Evolutionary conservation across 257 asterid genomes (phyloP).

Genomic region (Coffea eugenioides): DNA sequence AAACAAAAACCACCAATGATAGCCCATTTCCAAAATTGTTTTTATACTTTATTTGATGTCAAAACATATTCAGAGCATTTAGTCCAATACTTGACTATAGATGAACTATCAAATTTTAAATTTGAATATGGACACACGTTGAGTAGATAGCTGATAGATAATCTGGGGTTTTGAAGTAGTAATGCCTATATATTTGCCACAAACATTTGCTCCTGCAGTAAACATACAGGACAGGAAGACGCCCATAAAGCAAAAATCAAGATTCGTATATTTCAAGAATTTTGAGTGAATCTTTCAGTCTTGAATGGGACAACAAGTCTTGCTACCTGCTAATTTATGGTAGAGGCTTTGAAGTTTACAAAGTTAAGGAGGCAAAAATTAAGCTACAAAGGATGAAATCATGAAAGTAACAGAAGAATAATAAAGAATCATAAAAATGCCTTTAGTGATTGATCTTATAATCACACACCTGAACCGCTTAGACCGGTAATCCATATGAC

Average conservation of each 20-base stretch:
- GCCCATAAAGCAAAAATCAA: not conserved
- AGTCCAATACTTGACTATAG: not conserved
- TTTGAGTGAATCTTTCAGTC: not conserved
- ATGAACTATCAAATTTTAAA: not conserved
- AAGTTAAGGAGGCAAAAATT: not conserved
- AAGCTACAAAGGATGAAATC: too few species aligned
- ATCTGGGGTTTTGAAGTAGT: not conserved
- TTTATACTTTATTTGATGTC: not conserved
- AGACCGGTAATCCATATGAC: constrained; percentile 98
- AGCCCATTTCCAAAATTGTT: not conserved
- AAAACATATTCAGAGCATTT: not conserved
- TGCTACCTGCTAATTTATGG: not conserved
- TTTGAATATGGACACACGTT: not conserved
- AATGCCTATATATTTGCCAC: not conserved
- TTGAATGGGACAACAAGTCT: not conserved
- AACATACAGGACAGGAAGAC: not conserved
- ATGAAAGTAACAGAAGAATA: not conserved
- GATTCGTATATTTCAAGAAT: not conserved
- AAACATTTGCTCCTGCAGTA: not conserved
- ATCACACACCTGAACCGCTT: constrained; percentile 92
- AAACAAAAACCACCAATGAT: not conserved
- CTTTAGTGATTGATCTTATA: not conserved
- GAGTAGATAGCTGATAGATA: not conserved
- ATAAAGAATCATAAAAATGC: not conserved
- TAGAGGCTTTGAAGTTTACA: too few species aligned